A percentile compares a stretch with the other conserved stretches of the same genome.
Evolutionary conservation across 352 stramenopile species (phyloP).

Genomic region (Phytophthora pseudosyringae): DNA sequence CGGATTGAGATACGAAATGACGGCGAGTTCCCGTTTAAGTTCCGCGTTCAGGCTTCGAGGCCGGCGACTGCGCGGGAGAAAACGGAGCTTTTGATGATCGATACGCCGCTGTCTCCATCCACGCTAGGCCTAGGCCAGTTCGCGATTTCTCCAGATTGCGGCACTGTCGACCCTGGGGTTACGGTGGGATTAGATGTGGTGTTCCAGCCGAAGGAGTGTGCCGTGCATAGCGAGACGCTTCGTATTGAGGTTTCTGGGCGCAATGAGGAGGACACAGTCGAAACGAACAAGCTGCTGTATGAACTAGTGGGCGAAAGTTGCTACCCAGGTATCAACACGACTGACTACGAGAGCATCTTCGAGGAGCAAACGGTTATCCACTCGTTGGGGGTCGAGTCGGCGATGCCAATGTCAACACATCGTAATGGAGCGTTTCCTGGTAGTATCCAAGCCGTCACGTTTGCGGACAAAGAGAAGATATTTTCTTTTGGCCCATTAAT

Average conservation of each 20-base stretch:
- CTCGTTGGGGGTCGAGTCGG: constrained; percentile 59
- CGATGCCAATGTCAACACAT: constrained; percentile 14
- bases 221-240: constrained; percentile 76
- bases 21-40: constrained; percentile 93
- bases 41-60: constrained; percentile 47
- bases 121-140: constrained; percentile 82
- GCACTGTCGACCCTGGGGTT: constrained; percentile 86
- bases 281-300: constrained; percentile 67
- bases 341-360: constrained; percentile 93
- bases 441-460: constrained; percentile 71
- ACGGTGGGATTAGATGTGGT: constrained; percentile 71
- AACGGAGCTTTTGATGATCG: constrained; percentile 40
- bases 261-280: constrained; percentile 51
- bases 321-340: constrained; percentile 91
- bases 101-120: constrained; percentile 41
- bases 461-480: constrained; percentile 84
- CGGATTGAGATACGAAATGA: constrained; percentile 94
- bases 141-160: constrained; percentile 71
- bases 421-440: constrained; percentile 23
- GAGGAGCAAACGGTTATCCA: constrained; percentile 95
- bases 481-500: constrained; percentile 92
- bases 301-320: constrained; percentile 93
- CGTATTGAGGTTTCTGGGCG: constrained; percentile 80
- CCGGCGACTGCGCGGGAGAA: constrained; percentile 4
- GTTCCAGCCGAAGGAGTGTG: constrained; percentile 84